Percentiles rank a stretch among this genome's conserved stretches.
These are phyloP conservation scores for Salix brachista DNA, from an alignment of 345 rosid species.

Conservation along the genomic window DNA sequence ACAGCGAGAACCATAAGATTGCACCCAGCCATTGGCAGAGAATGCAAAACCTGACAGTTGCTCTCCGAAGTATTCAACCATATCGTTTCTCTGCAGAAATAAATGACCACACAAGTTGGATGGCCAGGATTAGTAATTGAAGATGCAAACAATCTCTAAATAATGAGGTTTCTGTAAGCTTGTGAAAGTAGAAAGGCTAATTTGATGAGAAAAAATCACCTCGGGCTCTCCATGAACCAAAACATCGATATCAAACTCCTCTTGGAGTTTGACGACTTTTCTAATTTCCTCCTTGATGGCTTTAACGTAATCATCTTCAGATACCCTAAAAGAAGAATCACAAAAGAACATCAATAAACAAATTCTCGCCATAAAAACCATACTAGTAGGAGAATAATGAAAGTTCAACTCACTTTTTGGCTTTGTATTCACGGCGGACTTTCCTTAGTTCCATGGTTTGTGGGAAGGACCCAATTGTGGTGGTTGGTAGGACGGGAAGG, in stretches of 20 bases:
- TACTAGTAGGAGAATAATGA: background rate
- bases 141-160: background rate
- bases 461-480: slow-evolving; percentile 96
- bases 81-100: slow-evolving; percentile 76
- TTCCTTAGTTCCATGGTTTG: slow-evolving; percentile 91
- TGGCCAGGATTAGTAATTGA: background rate
- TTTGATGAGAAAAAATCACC: slow-evolving; percentile 37
- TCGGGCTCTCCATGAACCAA: slow-evolving; percentile 98
- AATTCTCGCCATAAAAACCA: background rate
- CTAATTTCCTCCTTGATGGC: slow-evolving; percentile 92
- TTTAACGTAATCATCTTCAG: slow-evolving; percentile 83
- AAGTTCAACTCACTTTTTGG: slow-evolving; percentile 63
- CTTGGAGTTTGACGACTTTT: slow-evolving; percentile 86
- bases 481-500: slow-evolving; percentile 92
- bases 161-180: background rate
- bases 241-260: slow-evolving; percentile 94
- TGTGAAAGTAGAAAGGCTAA: background rate
- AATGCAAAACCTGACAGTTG: slow-evolving; percentile 93
- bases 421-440: slow-evolving; percentile 98
- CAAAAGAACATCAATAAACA: slow-evolving; percentile 6
- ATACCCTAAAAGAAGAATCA: slow-evolving; percentile 45
- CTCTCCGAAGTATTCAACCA: slow-evolving; percentile 99
- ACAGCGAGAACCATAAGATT: slow-evolving; percentile 94
- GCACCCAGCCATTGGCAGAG: slow-evolving; percentile 97
- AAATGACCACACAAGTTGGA: background rate